A percentile compares a stretch with the other conserved stretches of the same genome.
These are phyloP conservation scores for Solanum corneliomulleri DNA, from an alignment of 257 asterid genomes.

Conservation along the genomic window DNA sequence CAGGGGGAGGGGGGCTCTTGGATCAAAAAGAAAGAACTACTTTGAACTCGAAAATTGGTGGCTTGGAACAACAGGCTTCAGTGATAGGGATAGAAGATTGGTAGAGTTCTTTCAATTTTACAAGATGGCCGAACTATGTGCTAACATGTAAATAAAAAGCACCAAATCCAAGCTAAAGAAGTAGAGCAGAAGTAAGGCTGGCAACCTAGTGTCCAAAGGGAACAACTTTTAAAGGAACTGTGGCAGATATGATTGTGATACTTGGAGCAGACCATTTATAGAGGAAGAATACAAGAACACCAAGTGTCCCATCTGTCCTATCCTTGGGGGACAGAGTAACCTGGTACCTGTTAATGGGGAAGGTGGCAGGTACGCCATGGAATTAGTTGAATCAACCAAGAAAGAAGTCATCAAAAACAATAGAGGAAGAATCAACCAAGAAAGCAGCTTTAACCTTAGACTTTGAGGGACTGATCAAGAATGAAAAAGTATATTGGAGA, in stretches of 20 bases:
- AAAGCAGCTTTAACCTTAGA: neutral
- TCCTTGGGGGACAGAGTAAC: neutral
- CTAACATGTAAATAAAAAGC: neutral
- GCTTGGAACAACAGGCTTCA: neutral
- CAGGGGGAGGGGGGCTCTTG: neutral
- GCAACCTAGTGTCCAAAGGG: neutral
- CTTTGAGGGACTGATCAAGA: neutral
- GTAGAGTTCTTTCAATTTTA: neutral
- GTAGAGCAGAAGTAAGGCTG: neutral
- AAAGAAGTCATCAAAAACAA: neutral
- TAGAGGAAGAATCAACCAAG: neutral
- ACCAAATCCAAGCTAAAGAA: neutral
- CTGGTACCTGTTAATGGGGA: neutral
- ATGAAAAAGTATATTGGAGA: neutral
- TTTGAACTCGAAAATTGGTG: neutral
- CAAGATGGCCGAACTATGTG: neutral
- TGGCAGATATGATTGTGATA: neutral
- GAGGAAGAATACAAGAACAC: neutral
- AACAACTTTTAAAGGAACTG: neutral
- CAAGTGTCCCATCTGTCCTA: neutral
- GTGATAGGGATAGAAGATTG: neutral
- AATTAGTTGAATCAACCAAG: neutral
- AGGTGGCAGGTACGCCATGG: neutral
- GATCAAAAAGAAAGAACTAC: neutral
- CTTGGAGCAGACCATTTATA: neutral